Conservation (phyloP, 768 basidiomycete genomes). For the Strobilomyces confusus region DNA sequence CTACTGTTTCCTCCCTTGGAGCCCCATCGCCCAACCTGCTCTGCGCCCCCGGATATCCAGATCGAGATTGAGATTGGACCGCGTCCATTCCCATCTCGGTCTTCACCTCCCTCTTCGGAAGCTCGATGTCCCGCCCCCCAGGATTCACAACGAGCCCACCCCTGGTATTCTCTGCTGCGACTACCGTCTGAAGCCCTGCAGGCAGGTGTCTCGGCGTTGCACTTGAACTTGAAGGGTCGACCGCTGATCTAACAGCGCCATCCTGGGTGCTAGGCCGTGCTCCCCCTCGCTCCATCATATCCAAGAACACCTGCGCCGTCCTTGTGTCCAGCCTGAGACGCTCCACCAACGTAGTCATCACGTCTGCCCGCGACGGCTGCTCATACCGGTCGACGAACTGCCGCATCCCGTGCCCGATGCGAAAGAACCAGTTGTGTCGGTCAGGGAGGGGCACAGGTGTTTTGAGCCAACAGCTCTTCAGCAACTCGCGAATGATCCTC, state of each 20-base stretch:
- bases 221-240: neutral
- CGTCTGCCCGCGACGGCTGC: neutral
- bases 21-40: too few relatives aligned
- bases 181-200: too few relatives aligned
- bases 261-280: too few relatives aligned
- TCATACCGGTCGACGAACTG: neutral
- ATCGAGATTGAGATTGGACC: too few relatives aligned
- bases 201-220: neutral
- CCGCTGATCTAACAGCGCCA: too few relatives aligned
- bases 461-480: neutral
- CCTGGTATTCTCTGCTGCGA: too few relatives aligned
- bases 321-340: neutral
- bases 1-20: neutral
- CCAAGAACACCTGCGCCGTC: neutral
- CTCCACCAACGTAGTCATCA: neutral
- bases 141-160: too few relatives aligned
- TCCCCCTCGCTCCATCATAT: neutral
- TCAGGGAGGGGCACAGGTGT: neutral
- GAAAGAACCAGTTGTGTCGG: neutral
- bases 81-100: too few relatives aligned
- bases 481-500: constrained; percentile 6
- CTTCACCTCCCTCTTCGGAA: neutral
- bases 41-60: too few relatives aligned
- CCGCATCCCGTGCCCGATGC: neutral
- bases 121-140: neutral